phyloP scores from a whole-genome alignment of 768 basidiomycete species.

The Xanthoconium purpureum region DNA sequence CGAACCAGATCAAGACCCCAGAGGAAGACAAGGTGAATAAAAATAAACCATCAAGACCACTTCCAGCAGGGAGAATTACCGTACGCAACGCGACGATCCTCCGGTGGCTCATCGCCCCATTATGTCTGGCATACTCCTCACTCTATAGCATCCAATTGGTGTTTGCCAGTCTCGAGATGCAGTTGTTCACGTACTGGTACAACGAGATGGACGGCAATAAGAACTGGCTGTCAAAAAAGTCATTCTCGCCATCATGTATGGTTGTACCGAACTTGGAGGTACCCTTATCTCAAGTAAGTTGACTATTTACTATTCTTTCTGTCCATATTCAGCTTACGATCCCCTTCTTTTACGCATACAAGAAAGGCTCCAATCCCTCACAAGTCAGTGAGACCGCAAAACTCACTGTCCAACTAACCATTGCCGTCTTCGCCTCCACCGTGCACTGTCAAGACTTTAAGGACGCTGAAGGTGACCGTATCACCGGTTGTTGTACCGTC shows the following conservation, averaged over 20 bases:
- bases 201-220: slow-evolving; percentile 39
- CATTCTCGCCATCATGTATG: slow-evolving; percentile 38
- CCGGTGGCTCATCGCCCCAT: slow-evolving; percentile 35
- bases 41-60: slow-evolving; percentile 46
- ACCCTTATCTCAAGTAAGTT: slow-evolving; percentile 37
- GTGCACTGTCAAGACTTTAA: slow-evolving; percentile 50
- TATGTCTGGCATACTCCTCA: slow-evolving; percentile 36
- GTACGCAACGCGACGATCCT: slow-evolving; percentile 33
- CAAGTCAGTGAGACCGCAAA: slow-evolving; percentile 28
- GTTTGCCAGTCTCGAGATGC: slow-evolving; percentile 34
- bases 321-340: neutral
- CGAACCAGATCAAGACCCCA: slow-evolving; percentile 42
- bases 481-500: slow-evolving; percentile 39
- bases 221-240: slow-evolving; percentile 39
- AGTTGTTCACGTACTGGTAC: slow-evolving; percentile 35
- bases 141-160: slow-evolving; percentile 32
- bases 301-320: neutral
- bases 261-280: slow-evolving; percentile 34
- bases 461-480: slow-evolving; percentile 41
- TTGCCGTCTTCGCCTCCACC: slow-evolving; percentile 42
- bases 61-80: slow-evolving; percentile 43
- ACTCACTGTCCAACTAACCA: slow-evolving; percentile 35
- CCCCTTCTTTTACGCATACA: too few relatives aligned
- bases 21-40: slow-evolving; percentile 42
- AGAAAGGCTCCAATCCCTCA: slow-evolving; percentile 22